phyloP scores from a whole-genome alignment of 2,329 filamentous ascomycete species.

The Paracorniculantispora psalliotae region DNA sequence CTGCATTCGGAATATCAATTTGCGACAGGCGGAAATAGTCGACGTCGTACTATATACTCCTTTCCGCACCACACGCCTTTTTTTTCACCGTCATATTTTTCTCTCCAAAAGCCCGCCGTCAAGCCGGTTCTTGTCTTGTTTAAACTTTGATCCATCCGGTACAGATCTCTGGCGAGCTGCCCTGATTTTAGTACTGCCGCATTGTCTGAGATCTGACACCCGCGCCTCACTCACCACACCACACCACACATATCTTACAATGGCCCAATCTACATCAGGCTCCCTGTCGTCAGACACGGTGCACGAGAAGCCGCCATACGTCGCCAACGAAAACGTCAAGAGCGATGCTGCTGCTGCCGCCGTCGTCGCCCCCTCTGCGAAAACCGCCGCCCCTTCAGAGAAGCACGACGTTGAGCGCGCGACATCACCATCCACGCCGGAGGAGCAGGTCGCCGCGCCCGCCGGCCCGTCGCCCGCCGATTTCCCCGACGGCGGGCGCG shows the following conservation, averaged over 20 bases:
- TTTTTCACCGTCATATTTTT: too few species aligned
- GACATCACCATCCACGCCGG: background rate
- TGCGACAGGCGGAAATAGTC: too few species aligned
- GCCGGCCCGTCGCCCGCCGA: constrained; percentile 36
- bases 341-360: background rate
- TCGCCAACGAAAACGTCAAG: background rate
- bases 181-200: too few species aligned
- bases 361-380: too few species aligned
- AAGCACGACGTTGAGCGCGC: background rate
- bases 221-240: background rate
- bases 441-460: constrained; percentile 12
- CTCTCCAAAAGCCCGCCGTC: too few species aligned
- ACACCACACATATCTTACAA: constrained; percentile 10
- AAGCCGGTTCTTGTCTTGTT: too few species aligned
- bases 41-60: too few species aligned
- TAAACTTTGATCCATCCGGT: too few species aligned
- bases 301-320: constrained; percentile 18
- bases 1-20: too few species aligned
- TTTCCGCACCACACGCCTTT: too few species aligned
- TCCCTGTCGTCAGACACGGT: constrained; percentile 23
- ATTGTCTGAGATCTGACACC: constrained; percentile 1
- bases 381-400: background rate
- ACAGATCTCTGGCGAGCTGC: too few species aligned
- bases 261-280: constrained; percentile 21
- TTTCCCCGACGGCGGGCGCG: constrained; percentile 54